A percentile compares a stretch with the other conserved stretches of the same genome.
Conservation (phyloP, 1,139 yeast species). For the Yamadazyma oceani region DNA sequence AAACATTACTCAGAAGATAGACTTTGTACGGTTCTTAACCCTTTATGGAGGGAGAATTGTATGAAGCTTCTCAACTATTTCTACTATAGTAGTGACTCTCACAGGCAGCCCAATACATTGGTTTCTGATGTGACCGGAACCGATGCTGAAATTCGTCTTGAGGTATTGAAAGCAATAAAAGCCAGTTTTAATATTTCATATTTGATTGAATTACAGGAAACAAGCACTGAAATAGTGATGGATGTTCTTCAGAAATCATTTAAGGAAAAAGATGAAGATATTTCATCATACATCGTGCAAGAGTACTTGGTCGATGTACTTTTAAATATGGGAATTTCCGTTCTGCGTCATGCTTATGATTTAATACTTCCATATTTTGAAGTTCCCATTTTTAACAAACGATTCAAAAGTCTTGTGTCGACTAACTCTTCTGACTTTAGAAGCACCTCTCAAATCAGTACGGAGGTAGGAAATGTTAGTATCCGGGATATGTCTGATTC, state of each 20-base stretch:
- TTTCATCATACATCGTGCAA: conserved; percentile 33
- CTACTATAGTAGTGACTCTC: conserved; percentile 24
- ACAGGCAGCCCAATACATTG: neutral
- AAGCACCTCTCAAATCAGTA: conserved; percentile 9
- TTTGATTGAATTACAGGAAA: conserved; percentile 22
- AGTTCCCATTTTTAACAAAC: conserved; percentile 10
- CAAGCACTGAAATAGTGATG: conserved; percentile 29
- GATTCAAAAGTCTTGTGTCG: conserved; percentile 24
- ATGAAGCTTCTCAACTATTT: conserved; percentile 46
- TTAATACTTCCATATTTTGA: conserved; percentile 17
- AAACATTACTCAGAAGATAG: conserved; percentile 49
- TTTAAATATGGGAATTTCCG: conserved; percentile 21
- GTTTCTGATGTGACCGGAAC: conserved; percentile 9
- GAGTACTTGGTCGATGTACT: conserved; percentile 31
- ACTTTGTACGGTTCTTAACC: conserved; percentile 53
- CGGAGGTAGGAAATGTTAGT: conserved; percentile 2
- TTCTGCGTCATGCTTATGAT: conserved; percentile 25
- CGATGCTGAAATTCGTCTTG: conserved; percentile 32
- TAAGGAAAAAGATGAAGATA: conserved; percentile 28
- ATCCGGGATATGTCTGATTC: conserved; percentile 4
- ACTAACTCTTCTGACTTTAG: conserved; percentile 19
- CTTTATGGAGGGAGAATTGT: conserved; percentile 54
- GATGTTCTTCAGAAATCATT: conserved; percentile 31
- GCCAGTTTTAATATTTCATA: conserved; percentile 42
- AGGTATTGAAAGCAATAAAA: conserved; percentile 43